A percentile compares a stretch with the other conserved stretches of the same genome.
phyloP scores from a whole-genome alignment of 441 rosid genomes.

The Adansonia madagascariensis region DNA sequence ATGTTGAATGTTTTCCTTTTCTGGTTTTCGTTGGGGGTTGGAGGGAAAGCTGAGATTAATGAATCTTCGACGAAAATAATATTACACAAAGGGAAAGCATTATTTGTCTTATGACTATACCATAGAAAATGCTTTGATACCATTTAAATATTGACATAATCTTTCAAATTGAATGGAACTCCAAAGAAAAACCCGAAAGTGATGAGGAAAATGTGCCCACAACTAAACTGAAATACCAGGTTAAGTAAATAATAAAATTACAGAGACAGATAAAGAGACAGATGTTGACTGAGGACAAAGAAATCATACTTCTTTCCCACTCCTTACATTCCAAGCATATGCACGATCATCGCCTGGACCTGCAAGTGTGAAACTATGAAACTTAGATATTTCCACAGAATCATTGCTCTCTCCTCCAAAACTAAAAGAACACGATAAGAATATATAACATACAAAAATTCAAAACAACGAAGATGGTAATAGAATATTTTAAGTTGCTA shows the following conservation, averaged over 20 bases:
- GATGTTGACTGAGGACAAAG: not conserved
- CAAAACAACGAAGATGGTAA: not conserved
- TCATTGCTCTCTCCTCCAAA: slow-evolving; percentile 1
- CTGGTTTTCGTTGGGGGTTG: not conserved
- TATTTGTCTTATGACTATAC: not conserved
- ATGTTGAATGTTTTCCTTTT: not conserved
- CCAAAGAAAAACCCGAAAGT: not conserved
- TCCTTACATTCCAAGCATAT: slow-evolving; percentile 84
- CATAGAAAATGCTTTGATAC: not conserved
- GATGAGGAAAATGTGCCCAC: not conserved
- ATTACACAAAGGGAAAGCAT: not conserved
- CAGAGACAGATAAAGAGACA: not conserved
- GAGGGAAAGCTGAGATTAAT: not conserved
- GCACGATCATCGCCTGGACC: slow-evolving; percentile 93
- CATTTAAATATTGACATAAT: not conserved
- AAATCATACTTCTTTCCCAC: slow-evolving; percentile 79
- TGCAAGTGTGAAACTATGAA: slow-evolving; percentile 38
- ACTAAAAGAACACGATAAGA: not conserved
- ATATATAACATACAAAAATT: not conserved
- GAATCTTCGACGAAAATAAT: not conserved
- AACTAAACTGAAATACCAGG: slow-evolving; percentile 9
- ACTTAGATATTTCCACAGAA: slow-evolving; percentile 18
- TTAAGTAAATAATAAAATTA: not conserved
- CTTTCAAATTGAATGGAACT: not conserved
- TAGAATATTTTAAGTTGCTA: not conserved